Conservation (phyloP, 2,329 filamentous ascomycete genomes). For the Pyrenophora teres region DNA sequence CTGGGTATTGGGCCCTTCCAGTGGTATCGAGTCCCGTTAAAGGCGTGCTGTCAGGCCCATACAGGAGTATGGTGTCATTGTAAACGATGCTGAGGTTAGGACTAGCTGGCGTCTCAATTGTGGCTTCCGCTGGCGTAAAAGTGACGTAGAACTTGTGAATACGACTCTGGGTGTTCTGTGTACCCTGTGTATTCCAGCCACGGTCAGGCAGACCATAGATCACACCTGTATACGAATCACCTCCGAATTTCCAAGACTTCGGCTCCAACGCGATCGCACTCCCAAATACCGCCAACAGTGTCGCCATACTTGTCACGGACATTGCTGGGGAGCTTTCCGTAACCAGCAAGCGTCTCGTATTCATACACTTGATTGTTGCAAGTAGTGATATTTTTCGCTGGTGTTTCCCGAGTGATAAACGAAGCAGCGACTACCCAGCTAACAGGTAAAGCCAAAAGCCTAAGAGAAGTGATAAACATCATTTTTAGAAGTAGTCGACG, state of each 20-base stretch:
- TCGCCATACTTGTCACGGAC: conserved; percentile 70
- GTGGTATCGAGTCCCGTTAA: conserved; percentile 51
- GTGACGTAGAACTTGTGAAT: conserved; percentile 70
- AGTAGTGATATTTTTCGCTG: conserved; percentile 45
- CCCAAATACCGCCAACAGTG: conserved; percentile 69
- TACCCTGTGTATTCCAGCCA: conserved; percentile 74
- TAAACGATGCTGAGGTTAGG: conserved; percentile 69
- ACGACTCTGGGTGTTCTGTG: conserved; percentile 68
- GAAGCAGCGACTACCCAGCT: conserved; percentile 24
- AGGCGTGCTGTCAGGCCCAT: conserved; percentile 65
- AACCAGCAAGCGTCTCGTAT: conserved; percentile 71
- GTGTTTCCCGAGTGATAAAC: conserved; percentile 4
- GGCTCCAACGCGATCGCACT: conserved; percentile 67
- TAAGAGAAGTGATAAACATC: conserved; percentile 21
- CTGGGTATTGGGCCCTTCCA: conserved; percentile 53
- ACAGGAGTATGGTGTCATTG: conserved; percentile 67
- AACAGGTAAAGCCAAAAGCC: conserved; percentile 26
- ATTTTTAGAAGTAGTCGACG: conserved; percentile 17
- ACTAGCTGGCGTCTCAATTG: conserved; percentile 56
- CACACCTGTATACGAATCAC: conserved; percentile 61
- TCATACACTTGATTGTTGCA: conserved; percentile 67
- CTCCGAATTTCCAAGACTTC: conserved; percentile 59
- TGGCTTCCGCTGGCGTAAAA: conserved; percentile 61
- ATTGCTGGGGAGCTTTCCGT: conserved; percentile 63
- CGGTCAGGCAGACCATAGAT: conserved; percentile 69